Percentiles rank a stretch among this genome's conserved stretches.
Evolutionary conservation across 2,329 filamentous ascomycete species (phyloP).

Genomic region (Bipolaris gigantea): DNA sequence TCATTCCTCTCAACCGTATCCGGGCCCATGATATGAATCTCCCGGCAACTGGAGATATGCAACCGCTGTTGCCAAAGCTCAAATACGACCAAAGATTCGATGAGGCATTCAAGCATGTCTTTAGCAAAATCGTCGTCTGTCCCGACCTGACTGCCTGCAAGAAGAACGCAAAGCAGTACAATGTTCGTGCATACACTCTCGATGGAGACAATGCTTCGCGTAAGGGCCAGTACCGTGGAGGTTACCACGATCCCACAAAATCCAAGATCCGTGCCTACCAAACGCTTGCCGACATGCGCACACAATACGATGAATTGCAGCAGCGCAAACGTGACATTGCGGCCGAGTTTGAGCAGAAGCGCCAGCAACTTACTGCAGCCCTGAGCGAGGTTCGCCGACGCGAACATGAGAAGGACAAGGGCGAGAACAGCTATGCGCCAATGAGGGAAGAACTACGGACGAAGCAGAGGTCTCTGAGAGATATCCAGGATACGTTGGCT

Average conservation of each 20-base stretch:
- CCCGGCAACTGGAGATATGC: constrained; percentile 82
- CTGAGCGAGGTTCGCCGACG: constrained; percentile 81
- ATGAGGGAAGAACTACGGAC: constrained; percentile 74
- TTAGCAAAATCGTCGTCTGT: constrained; percentile 92
- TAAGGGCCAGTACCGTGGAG: constrained; percentile 91
- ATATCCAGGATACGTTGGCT: constrained; percentile 72
- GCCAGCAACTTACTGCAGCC: constrained; percentile 87
- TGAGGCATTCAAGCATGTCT: constrained; percentile 89
- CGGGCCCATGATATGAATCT: constrained; percentile 72
- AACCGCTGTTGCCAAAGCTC: constrained; percentile 84
- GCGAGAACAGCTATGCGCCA: constrained; percentile 81
- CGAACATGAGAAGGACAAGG: constrained; percentile 74
- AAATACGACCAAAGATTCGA: constrained; percentile 76
- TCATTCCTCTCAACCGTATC: constrained; percentile 87
- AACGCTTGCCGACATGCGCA: constrained; percentile 71
- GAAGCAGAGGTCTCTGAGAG: constrained; percentile 74
- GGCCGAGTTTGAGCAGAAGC: constrained; percentile 72
- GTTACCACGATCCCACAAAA: constrained; percentile 82
- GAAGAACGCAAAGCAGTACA: constrained; percentile 90
- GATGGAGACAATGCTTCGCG: constrained; percentile 96
- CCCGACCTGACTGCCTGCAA: constrained; percentile 84
- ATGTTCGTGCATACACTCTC: constrained; percentile 88
- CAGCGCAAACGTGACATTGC: constrained; percentile 67
- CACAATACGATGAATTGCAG: constrained; percentile 70
- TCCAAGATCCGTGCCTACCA: constrained; percentile 87